A percentile compares a stretch with the other conserved stretches of the same genome.
Conservation (phyloP, 2,329 filamentous ascomycete species). For the Trichoderma endophyticum region DNA sequence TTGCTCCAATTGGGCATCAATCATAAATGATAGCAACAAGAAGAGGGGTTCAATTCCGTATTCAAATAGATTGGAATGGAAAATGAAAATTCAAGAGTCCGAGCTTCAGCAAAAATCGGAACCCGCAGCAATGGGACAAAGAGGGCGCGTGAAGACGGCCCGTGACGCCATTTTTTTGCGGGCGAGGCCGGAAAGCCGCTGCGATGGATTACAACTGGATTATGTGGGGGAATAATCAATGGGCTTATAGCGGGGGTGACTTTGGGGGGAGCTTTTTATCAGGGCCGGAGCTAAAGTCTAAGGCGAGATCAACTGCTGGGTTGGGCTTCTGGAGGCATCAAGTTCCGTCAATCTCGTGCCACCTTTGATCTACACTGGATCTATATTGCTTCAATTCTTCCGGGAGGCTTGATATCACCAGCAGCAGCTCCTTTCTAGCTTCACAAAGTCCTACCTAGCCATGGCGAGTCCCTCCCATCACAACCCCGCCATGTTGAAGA, state of each 20-base stretch:
- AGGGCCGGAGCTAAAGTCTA: background rate
- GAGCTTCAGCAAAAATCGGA: background rate
- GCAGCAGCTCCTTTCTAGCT: background rate
- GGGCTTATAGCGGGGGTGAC: conserved; percentile 12
- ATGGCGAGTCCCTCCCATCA: background rate
- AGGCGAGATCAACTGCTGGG: background rate
- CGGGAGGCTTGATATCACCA: background rate
- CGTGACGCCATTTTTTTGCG: conserved; percentile 19
- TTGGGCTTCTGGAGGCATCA: background rate
- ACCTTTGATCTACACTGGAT: background rate
- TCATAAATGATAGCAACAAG: background rate
- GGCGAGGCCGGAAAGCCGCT: conserved; percentile 2
- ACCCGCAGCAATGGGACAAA: background rate
- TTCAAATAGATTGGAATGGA: background rate
- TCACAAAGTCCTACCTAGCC: background rate
- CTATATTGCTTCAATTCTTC: background rate
- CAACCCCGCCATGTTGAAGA: background rate
- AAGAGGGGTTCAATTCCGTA: background rate
- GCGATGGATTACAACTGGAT: background rate
- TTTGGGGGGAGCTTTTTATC: background rate
- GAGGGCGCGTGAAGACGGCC: background rate
- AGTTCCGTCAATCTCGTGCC: background rate
- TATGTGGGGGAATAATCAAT: background rate
- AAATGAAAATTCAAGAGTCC: background rate
- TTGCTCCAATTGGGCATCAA: background rate